A percentile compares a stretch with the other conserved stretches of the same genome.
Evolutionary conservation across 2,329 filamentous ascomycete species (phyloP).

Genomic region (Fusarium vanettenii): DNA sequence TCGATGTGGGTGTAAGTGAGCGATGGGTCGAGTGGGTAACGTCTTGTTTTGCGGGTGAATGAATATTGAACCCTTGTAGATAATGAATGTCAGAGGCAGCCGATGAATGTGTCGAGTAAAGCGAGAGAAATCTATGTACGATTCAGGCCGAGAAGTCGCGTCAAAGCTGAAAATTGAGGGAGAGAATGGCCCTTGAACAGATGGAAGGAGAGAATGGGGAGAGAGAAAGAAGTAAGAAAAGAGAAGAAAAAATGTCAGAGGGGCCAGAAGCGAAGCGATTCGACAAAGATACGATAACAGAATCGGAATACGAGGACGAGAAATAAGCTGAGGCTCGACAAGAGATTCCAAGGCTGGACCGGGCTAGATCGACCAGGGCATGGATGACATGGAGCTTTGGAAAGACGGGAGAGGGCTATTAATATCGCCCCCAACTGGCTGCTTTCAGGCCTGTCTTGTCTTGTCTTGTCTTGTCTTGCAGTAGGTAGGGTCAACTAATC

Average conservation of each 20-base stretch:
- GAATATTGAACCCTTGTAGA: neutral
- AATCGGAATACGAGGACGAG: constrained; percentile 33
- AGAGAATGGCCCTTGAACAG: neutral
- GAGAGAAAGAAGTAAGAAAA: constrained; percentile 4
- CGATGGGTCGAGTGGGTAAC: neutral
- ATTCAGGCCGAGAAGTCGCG: neutral
- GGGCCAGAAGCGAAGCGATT: constrained; percentile 2
- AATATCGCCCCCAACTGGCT: neutral
- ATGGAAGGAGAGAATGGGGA: constrained; percentile 4
- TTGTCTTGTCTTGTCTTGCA: neutral
- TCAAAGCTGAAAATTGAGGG: neutral
- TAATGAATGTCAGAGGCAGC: constrained; percentile 6
- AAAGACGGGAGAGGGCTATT: constrained; percentile 13
- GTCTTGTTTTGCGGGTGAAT: neutral
- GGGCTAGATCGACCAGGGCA: constrained; percentile 29
- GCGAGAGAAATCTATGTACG: constrained; percentile 7
- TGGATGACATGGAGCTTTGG: constrained; percentile 13
- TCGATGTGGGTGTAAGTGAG: neutral
- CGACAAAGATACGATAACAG: constrained; percentile 8
- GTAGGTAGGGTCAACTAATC: neutral
- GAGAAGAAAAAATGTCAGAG: neutral
- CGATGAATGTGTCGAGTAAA: neutral
- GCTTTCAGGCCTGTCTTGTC: neutral
- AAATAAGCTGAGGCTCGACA: constrained; percentile 34
- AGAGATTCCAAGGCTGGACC: constrained; percentile 23